Base-by-base conservation (phyloP, 1,139 yeast species). In the Candida sanyaensis region DNA sequence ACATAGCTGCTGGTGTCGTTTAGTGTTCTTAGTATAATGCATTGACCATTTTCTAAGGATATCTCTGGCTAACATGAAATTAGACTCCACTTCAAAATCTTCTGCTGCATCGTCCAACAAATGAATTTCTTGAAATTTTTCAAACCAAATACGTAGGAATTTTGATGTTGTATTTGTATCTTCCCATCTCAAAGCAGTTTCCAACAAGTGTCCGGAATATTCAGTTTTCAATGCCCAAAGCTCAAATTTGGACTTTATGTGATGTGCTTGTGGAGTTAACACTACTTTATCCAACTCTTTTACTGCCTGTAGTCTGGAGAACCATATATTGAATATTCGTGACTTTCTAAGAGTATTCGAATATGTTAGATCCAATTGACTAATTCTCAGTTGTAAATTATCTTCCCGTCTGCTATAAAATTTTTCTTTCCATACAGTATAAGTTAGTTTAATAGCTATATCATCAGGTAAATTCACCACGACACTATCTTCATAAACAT, bases 11-110 rank as follows among this genome's bases (percentile, higher is more conserved):
- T 68, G 64, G 50, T 71, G 69, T 41, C 77, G 56, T 13, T 61
- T 60, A 8, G 68, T 61, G 27, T 58, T 58, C 52, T 69, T 72
- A 43, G 70, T 66, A 45, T 65, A 64, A 43, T 64, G 67, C 70
- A 73, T 68, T 1, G 72, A 64, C 80, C 80, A 75, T 11, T 55
- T 60, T 36, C 71, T 61, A n/a, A 74, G 53, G 4, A 60, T 48
- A 21, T 63, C 69, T 24, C 64, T 55, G 8, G 62, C 62, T 37
- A 51, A 57, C 23, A 50, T 55, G 34, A 68, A 62, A 34, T 71
- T 75, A 30, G 55, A 59, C 38, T 65, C 66, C 44, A 65, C 69
- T 6, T 62, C 29, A 34, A 57, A 53, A 13, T 68, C 69, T 12
- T 72, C 73, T 2, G 67, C 68, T 3, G 64, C 48, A 8, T 68